These are phyloP conservation scores for Ganoderma sinense DNA, from an alignment of 1,284 basidiomycete species.

Conservation along the genomic window DNA sequence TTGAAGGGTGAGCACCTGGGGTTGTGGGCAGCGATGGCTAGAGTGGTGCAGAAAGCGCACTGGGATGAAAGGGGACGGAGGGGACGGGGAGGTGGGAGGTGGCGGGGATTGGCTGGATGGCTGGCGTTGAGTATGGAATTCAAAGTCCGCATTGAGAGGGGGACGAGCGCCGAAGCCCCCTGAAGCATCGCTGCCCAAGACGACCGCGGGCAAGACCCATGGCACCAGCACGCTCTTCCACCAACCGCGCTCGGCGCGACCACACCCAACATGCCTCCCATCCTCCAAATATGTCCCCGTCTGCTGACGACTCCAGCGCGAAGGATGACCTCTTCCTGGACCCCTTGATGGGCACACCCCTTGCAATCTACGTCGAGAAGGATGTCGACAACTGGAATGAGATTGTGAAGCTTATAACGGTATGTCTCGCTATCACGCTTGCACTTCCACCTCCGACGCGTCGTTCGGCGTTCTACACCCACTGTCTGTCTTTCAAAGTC, in stretches of 20 bases:
- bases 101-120: not conserved
- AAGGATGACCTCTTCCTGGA: slow-evolving; percentile 69
- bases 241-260: slow-evolving; percentile 53
- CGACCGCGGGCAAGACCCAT: slow-evolving; percentile 69
- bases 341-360: slow-evolving; percentile 78
- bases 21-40: not conserved
- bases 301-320: slow-evolving; percentile 38
- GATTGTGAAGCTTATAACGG: slow-evolving; percentile 68
- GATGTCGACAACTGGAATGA: slow-evolving; percentile 74
- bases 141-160: slow-evolving; percentile 33
- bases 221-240: slow-evolving; percentile 70
- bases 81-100: not conserved
- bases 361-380: slow-evolving; percentile 79
- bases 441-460: slow-evolving; percentile 22
- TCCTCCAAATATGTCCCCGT: slow-evolving; percentile 28
- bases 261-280: slow-evolving; percentile 38
- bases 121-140: slow-evolving; percentile 26
- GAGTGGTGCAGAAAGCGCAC: not conserved
- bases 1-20: not conserved
- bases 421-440: slow-evolving; percentile 45
- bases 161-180: slow-evolving; percentile 30
- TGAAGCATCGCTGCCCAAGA: slow-evolving; percentile 50
- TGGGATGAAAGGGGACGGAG: not conserved
- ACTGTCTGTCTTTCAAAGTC: not conserved
- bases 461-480: slow-evolving; percentile 9